Evolutionary conservation across 805 yeast species (phyloP).

Genomic region (Tetrapisispora fleetii): DNA sequence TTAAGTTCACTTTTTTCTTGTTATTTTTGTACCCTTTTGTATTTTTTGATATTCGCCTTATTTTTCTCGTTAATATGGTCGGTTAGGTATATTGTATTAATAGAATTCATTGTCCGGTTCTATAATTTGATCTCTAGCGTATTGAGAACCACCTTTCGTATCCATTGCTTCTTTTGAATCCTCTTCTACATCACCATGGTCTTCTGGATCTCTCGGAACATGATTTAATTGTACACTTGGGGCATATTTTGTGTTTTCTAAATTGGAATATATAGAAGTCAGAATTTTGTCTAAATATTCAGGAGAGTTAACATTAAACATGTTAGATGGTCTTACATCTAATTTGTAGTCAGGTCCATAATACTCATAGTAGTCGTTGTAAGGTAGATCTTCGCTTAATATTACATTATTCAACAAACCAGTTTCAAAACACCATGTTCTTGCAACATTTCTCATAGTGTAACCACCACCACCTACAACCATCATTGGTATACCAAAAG

Average conservation of each 20-base stretch:
- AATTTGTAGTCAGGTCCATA: constrained; percentile 94
- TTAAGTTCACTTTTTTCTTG: too few species aligned
- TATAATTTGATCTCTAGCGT: constrained; percentile 65
- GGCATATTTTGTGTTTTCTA: constrained; percentile 86
- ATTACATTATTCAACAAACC: constrained; percentile 62
- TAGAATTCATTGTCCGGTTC: constrained; percentile 72
- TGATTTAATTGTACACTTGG: constrained; percentile 94
- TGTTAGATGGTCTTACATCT: constrained; percentile 90
- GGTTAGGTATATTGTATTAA: constrained; percentile 1
- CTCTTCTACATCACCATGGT: constrained; percentile 77
- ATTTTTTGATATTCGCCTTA: too few species aligned
- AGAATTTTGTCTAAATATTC: constrained; percentile 82
- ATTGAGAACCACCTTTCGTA: constrained; percentile 83
- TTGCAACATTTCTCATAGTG: constrained; percentile 88
- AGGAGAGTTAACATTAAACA: constrained; percentile 92
- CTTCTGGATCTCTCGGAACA: constrained; percentile 84
- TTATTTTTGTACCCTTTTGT: too few species aligned
- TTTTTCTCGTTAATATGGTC: neutral
- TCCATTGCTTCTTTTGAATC: constrained; percentile 73
- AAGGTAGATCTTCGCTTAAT: constrained; percentile 64
- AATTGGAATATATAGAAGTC: constrained; percentile 62
- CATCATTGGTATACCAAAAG: constrained; percentile 82
- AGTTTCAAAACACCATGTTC: constrained; percentile 95
- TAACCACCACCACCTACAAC: constrained; percentile 98
- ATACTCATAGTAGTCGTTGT: constrained; percentile 93